Evolutionary conservation across 1,284 basidiomycete genomes (phyloP).

Genomic region (Amylostereum areolatum): DNA sequence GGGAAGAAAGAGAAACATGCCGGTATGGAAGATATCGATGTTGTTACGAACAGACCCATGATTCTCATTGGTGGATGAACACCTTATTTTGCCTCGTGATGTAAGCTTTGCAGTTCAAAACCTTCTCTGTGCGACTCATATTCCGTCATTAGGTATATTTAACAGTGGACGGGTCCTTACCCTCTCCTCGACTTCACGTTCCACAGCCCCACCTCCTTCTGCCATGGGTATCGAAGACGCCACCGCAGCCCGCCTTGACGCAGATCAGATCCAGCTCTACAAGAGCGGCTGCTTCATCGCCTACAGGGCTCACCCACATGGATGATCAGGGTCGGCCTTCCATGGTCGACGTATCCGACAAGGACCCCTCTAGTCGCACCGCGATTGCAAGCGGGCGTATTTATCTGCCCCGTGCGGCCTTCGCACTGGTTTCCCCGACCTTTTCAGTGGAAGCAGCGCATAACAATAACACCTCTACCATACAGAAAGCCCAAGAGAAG

Average conservation of each 20-base stretch:
- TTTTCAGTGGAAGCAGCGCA: constrained; percentile 11
- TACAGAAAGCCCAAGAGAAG: constrained; percentile 38
- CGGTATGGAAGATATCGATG: constrained; percentile 77
- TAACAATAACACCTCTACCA: constrained; percentile 7
- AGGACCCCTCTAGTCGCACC: constrained; percentile 56
- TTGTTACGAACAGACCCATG: constrained; percentile 77
- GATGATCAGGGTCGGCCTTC: constrained; percentile 60
- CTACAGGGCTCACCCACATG: constrained; percentile 56
- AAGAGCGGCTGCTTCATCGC: too few species aligned
- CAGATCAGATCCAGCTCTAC: too few species aligned
- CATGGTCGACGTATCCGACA: constrained; percentile 79
- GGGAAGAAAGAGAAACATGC: constrained; percentile 83
- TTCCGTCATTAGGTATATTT: too few species aligned
- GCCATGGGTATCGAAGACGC: too few species aligned
- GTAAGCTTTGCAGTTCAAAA: constrained; percentile 10
- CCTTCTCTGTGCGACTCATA: too few species aligned
- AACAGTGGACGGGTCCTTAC: too few species aligned
- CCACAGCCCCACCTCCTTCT: too few species aligned
- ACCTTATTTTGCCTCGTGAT: constrained; percentile 22
- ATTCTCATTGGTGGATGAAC: constrained; percentile 87
- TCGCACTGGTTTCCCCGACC: constrained; percentile 49
- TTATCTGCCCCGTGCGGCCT: constrained; percentile 59
- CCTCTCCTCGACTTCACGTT: too few species aligned
- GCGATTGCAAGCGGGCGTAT: constrained; percentile 81
- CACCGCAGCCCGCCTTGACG: too few species aligned